Base-by-base conservation (phyloP, 1,139 yeast genomes). In the Yamadazyma dushanensis region DNA sequence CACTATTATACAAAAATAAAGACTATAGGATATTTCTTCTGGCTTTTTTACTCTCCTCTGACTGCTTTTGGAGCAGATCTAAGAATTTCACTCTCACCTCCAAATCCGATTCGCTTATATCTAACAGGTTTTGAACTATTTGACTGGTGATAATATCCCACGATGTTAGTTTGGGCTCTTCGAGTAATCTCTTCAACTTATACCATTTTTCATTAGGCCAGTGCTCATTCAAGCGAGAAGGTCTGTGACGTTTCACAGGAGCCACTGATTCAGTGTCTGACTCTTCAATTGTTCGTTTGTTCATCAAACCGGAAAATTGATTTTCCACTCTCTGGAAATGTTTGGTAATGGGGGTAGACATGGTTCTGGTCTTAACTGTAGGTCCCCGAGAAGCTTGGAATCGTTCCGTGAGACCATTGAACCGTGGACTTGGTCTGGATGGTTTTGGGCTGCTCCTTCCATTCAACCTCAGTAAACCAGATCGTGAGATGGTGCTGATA, bases 181-280 rank as follows among this genome's bases (percentile, higher is more conserved):
- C 31, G 6, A 61, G 39, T 3, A 61, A 43, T 30, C 45, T 53
- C 33, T 46, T 45, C 11, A 61, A 40, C 34, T 56, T 59, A 5
- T 37, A 33, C 66, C 66, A 61, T 30, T 49, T 54, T 6, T 36
- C 36, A 6, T 45, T 39, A 3, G 59, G 44, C 65, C 66, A 60
- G 27, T 45, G 38, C 11, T 34, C 18, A 14, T 34, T 25, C 14
- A 36, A 28, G 17, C 35, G 32, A 3, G 43, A 39, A 4, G 26
- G 29, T 11, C 36, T 27, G 16, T 26, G 33, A 8, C 29, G 13
- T 19, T 22, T 34, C 14, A 26, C 38, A 11, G 40, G 37, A 7
- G 35, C 29, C 26, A 33, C 34, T 9, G 38, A 34, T 29, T 34
- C 39, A 10, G 34, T 26, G 15, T 29, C 29, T 14, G 23, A 23